Conservation (phyloP, 352 stramenopile genomes). For the Aphanomyces astaci region DNA sequence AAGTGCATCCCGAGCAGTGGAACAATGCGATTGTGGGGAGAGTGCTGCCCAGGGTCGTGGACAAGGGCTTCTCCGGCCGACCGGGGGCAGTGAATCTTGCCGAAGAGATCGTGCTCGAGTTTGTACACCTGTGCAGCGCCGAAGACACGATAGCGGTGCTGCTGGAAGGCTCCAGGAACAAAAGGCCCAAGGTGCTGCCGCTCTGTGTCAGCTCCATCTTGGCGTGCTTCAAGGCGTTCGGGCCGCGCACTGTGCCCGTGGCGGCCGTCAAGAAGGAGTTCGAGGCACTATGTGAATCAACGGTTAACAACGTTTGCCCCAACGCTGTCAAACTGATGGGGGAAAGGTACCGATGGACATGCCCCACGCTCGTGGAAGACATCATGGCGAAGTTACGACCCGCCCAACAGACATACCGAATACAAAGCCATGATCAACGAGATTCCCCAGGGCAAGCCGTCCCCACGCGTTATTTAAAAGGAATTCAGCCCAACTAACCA, state of each 20-base stretch:
- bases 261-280: slow-evolving; percentile 60
- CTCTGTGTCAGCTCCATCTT: slow-evolving; percentile 56
- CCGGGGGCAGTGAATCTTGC: slow-evolving; percentile 69
- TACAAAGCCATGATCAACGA: slow-evolving; percentile 75
- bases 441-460: slow-evolving; percentile 50
- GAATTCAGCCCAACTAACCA: slow-evolving; percentile 35
- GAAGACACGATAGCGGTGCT: slow-evolving; percentile 66
- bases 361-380: slow-evolving; percentile 62
- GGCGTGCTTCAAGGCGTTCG: slow-evolving; percentile 69
- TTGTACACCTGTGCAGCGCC: slow-evolving; percentile 63
- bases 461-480: slow-evolving; percentile 61
- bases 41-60: slow-evolving; percentile 68
- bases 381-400: slow-evolving; percentile 71
- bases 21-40: slow-evolving; percentile 46
- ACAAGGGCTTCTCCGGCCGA: slow-evolving; percentile 79
- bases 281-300: slow-evolving; percentile 65
- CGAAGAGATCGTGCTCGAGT: slow-evolving; percentile 62
- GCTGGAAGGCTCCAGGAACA: slow-evolving; percentile 79
- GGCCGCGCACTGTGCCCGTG: slow-evolving; percentile 60
- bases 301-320: slow-evolving; percentile 70
- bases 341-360: slow-evolving; percentile 77
- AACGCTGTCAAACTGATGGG: slow-evolving; percentile 69
- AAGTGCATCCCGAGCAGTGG: slow-evolving; percentile 52
- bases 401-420: slow-evolving; percentile 76
- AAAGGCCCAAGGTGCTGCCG: slow-evolving; percentile 78